Evolutionary conservation across 1,284 basidiomycete genomes (phyloP).

Genomic region (Cryptococcus floricola): DNA sequence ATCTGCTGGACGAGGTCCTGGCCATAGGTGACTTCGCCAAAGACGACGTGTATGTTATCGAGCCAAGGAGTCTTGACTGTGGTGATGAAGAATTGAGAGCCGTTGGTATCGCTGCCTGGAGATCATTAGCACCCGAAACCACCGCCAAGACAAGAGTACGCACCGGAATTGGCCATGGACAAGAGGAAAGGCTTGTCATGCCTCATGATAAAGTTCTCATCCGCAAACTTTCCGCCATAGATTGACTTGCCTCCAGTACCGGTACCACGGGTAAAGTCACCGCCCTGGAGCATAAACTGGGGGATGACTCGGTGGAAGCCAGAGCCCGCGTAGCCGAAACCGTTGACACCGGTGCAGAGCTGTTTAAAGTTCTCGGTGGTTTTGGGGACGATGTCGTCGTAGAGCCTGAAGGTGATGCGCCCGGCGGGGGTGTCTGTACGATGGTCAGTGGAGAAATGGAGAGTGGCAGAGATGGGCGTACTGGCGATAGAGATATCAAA

Average conservation of each 20-base stretch:
- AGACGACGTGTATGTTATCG: constrained; percentile 76
- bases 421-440: constrained; percentile 55
- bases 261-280: constrained; percentile 54
- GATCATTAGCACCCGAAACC: no score
- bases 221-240: constrained; percentile 88
- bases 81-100: constrained; percentile 77
- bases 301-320: constrained; percentile 87
- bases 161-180: constrained; percentile 75
- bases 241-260: constrained; percentile 91
- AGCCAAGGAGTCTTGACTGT: constrained; percentile 56
- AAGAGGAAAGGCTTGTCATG: constrained; percentile 64
- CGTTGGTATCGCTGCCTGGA: constrained; percentile 52
- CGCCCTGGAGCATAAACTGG: constrained; percentile 53
- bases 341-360: constrained; percentile 83
- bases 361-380: constrained; percentile 93
- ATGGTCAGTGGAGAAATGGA: neutral
- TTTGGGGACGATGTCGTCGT: constrained; percentile 50
- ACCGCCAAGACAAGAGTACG: no score
- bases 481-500: constrained; percentile 80
- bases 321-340: constrained; percentile 63
- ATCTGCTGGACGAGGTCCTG: constrained; percentile 65
- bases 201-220: constrained; percentile 79
- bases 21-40: constrained; percentile 78
- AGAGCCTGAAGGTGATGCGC: constrained; percentile 71
- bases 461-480: constrained; percentile 10